Evolutionary conservation across 176 grass and related monocot genomes (phyloP).

Genomic region (Triticum turgidum): DNA sequence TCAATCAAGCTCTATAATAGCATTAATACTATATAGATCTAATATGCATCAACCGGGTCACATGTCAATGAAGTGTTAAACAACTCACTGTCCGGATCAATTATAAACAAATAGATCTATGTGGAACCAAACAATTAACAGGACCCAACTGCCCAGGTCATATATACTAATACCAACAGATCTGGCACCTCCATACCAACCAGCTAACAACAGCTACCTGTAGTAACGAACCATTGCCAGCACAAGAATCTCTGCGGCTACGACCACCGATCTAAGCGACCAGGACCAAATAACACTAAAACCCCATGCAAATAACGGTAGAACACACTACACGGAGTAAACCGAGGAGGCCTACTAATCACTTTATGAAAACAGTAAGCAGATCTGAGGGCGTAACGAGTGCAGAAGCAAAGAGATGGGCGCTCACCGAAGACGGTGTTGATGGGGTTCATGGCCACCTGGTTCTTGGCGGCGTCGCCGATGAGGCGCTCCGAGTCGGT

Average conservation of each 20-base stretch:
- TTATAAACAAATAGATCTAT: not conserved
- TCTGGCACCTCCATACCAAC: not conserved
- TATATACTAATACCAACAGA: not conserved
- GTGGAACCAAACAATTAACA: not conserved
- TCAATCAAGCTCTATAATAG: not conserved
- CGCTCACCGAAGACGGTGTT: conserved; percentile 75
- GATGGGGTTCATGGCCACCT: conserved; percentile 78
- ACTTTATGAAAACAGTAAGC: not conserved
- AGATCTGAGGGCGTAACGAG: not conserved
- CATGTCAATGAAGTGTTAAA: not conserved
- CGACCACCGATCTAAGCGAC: not conserved
- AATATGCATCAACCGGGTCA: not conserved
- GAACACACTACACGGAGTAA: not conserved
- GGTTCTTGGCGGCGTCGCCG: conserved; percentile 69
- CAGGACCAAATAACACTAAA: no score
- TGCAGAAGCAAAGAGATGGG: not conserved
- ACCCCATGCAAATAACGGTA: no score
- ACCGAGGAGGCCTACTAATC: not conserved
- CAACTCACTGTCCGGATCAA: not conserved
- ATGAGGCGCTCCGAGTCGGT: conserved; percentile 80
- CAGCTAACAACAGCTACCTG: not conserved
- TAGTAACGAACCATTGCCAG: not conserved
- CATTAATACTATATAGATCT: not conserved
- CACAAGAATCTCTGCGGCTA: not conserved
- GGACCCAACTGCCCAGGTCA: not conserved